phyloP scores from a whole-genome alignment of 1,284 basidiomycete species.

The Spongispora temasekensis region DNA sequence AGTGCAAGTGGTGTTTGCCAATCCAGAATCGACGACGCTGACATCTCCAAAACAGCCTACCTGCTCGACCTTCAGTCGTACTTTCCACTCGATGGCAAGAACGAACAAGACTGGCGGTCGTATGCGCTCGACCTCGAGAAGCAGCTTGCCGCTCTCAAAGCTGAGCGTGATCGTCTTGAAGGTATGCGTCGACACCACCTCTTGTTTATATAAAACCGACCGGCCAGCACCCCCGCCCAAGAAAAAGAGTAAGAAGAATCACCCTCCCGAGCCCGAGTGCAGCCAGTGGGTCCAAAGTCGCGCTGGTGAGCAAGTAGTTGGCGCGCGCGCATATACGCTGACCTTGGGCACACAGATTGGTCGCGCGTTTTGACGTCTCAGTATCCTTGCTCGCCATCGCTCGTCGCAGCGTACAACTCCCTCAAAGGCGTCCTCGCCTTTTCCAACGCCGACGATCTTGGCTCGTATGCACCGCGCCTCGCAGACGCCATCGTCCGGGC shows the following conservation, averaged over 20 bases:
- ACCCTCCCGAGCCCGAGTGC: slow-evolving; percentile 16
- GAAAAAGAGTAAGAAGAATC: slow-evolving; percentile 31
- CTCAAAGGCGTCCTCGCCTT: slow-evolving; percentile 20
- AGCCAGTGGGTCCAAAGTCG: slow-evolving; percentile 26
- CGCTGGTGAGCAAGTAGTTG: slow-evolving; percentile 10
- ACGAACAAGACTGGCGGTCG: slow-evolving; percentile 20
- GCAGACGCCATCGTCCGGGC: slow-evolving; percentile 23
- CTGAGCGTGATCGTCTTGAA: slow-evolving; percentile 14
- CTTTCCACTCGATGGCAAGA: slow-evolving; percentile 16
- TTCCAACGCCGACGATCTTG: slow-evolving; percentile 8
- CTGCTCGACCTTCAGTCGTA: slow-evolving; percentile 30
- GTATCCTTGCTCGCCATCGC: slow-evolving; percentile 24
- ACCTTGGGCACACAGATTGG: slow-evolving; percentile 19
- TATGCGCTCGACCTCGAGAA: slow-evolving; percentile 33
- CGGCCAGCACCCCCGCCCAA: slow-evolving; percentile 22
- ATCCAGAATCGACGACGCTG: background rate
- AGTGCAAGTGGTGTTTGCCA: slow-evolving; percentile 22
- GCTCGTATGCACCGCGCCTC: slow-evolving; percentile 13
- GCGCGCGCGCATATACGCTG: slow-evolving; percentile 1
- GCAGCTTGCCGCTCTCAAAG: slow-evolving; percentile 23
- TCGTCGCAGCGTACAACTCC: slow-evolving; percentile 24
- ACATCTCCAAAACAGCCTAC: slow-evolving; percentile 24
- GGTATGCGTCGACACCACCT: too few species aligned
- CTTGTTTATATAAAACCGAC: too few species aligned
- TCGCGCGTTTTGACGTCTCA: slow-evolving; percentile 21